Base-by-base conservation (phyloP, 1,139 yeast species). In the Pichiaceae sp. region DNA sequence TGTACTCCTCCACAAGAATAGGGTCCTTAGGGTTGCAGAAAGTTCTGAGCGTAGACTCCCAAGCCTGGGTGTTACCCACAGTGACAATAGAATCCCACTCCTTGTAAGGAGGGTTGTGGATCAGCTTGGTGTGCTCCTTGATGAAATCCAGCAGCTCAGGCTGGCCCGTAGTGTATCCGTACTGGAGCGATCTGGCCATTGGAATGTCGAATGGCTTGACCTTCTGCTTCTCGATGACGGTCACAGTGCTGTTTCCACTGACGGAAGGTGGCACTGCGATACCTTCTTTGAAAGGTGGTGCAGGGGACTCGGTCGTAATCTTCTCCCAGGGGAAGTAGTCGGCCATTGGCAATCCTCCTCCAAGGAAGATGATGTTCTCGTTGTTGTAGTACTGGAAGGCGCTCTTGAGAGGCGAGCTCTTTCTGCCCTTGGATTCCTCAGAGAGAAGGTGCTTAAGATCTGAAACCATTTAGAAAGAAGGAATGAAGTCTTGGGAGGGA, bases 311-410 rank as follows among this genome's bases (percentile, higher is more conserved):
- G 20, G 82, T 79, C 19, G 69, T 57, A 37, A 87, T 56, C 48
- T 75, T 74, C 53, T 85, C 86, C 72, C 89, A 85, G 36, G 98
- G 98, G 72, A 91, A 91, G 59, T 83, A 81, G 48, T 81, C 89
- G 16, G 96, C 66, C 53, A 85, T 64, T 16, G 98, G 98, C 50
- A 91, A 72, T 5, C 98, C 98, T 47, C 98, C 98, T 38, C 96
- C 98, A 44, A 91, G 74, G 54, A 87, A 87, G 39, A 89, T 78
- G 56, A 91, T 69, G 37, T 79, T 76, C 32, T 95, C 95, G 47
- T 75, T 70, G 33, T 68, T 66, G 56, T 67, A 82, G 64, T 81
- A 82, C 56, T 75, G 77, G 68, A 87, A 84, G 17, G 95, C 94
- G 33, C 75, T 65, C 64, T 91, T 91, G 60, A 91, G 71, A 14